phyloP scores from a whole-genome alignment of 257 asterid genomes.

The Solanum pinnatisectum region DNA sequence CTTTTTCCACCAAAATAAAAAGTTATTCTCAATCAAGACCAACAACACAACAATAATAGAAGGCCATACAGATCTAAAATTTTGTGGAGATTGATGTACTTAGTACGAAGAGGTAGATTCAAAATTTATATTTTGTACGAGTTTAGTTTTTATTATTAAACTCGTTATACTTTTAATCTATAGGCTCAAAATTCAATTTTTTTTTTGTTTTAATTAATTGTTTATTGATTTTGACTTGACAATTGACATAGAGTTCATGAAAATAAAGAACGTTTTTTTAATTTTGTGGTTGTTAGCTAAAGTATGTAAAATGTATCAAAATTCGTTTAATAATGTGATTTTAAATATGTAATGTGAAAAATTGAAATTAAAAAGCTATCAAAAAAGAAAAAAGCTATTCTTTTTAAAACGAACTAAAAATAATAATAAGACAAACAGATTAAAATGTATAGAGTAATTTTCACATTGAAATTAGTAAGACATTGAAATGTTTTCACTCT shows the following conservation, averaged over 20 bases:
- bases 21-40: neutral
- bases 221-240: neutral
- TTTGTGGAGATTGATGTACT: neutral
- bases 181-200: too few species aligned
- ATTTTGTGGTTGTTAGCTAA: too few species aligned
- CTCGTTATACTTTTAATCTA: too few species aligned
- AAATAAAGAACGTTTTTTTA: fast-evolving
- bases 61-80: neutral
- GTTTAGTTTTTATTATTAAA: too few species aligned
- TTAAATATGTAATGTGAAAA: neutral
- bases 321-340: too few species aligned
- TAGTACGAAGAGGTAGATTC: neutral
- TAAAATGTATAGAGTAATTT: neutral
- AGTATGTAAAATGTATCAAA: too few species aligned
- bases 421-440: fast-evolving
- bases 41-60: neutral
- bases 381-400: too few species aligned
- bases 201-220: too few species aligned
- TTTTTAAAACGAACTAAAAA: too few species aligned
- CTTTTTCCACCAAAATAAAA: neutral
- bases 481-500: neutral
- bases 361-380: fast-evolving
- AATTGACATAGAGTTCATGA: neutral
- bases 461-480: too few species aligned
- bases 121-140: too few species aligned